These are phyloP conservation scores for Teunomyces gatunensis DNA, from an alignment of 805 yeast genomes.

Conservation along the genomic window DNA sequence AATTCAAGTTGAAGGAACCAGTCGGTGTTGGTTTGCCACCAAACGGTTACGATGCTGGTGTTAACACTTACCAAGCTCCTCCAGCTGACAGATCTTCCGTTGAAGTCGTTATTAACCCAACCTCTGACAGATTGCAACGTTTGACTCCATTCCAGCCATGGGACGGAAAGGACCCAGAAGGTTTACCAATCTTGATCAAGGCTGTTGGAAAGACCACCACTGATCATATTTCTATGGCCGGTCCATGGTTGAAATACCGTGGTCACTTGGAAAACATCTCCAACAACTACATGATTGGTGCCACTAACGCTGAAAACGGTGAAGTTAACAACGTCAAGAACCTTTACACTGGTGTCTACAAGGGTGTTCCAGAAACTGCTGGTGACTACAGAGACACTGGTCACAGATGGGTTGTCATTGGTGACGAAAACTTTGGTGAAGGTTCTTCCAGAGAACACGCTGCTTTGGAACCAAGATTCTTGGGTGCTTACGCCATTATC, in stretches of 20 bases:
- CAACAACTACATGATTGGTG: slow-evolving; percentile 99
- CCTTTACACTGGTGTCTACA: slow-evolving; percentile 86
- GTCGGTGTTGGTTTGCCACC: slow-evolving; percentile 86
- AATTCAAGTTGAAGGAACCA: slow-evolving; percentile 86
- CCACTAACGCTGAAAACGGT: slow-evolving; percentile 92
- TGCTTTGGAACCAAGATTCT: slow-evolving; percentile 98
- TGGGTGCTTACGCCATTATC: slow-evolving; percentile 97
- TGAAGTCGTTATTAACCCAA: slow-evolving; percentile 75
- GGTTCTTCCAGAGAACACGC: slow-evolving; percentile 99
- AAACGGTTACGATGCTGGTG: slow-evolving; percentile 89
- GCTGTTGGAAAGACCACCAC: slow-evolving; percentile 98
- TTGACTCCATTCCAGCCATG: slow-evolving; percentile 93
- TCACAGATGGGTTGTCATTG: slow-evolving; percentile 93
- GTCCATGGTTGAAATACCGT: slow-evolving; percentile 99
- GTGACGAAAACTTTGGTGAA: slow-evolving; percentile 98
- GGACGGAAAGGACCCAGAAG: slow-evolving; percentile 91
- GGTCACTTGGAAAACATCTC: slow-evolving; percentile 99
- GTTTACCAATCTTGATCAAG: slow-evolving; percentile 92
- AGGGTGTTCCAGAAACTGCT: slow-evolving; percentile 97
- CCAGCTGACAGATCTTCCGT: slow-evolving; percentile 81
- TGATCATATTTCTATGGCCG: slow-evolving; percentile 99
- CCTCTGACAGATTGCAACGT: slow-evolving; percentile 93
- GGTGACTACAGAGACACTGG: slow-evolving; percentile 92
- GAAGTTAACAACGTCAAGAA: slow-evolving; percentile 91
- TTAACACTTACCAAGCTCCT: slow-evolving; percentile 95